Evolutionary conservation across 2,329 filamentous ascomycete species (phyloP).

Genomic region (Aureobasidium melanogenum): DNA sequence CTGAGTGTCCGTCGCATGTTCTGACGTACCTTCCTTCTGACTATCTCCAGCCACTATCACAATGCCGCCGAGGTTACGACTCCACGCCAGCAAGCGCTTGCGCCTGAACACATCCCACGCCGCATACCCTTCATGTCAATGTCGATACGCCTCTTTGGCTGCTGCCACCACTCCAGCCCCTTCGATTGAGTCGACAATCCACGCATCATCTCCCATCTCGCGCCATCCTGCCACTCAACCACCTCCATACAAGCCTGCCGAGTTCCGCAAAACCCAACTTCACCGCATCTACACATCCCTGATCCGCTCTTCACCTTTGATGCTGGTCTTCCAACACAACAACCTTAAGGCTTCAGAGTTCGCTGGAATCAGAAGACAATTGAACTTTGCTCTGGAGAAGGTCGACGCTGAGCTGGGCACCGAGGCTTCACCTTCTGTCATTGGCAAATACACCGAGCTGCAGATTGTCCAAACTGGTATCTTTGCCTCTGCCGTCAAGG

Average conservation of each 20-base stretch:
- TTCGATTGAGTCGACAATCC: constrained; percentile 41
- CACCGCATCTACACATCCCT: constrained; percentile 80
- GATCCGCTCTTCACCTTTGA: constrained; percentile 73
- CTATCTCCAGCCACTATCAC: constrained; percentile 16
- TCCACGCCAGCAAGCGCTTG: constrained; percentile 28
- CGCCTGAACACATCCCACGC: constrained; percentile 21
- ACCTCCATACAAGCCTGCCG: constrained; percentile 75
- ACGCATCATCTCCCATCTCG: constrained; percentile 36
- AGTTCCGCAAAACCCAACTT: constrained; percentile 85
- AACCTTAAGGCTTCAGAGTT: constrained; percentile 68
- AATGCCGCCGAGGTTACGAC: constrained; percentile 47
- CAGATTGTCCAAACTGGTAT: constrained; percentile 85
- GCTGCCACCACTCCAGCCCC: constrained; percentile 44
- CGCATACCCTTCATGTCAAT: constrained; percentile 26
- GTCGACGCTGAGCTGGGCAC: constrained; percentile 51
- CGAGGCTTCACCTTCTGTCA: constrained; percentile 52
- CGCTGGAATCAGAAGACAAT: constrained; percentile 61
- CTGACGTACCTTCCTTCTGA: not conserved
- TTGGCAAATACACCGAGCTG: constrained; percentile 45
- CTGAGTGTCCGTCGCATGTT: not conserved
- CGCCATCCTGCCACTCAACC: constrained; percentile 62
- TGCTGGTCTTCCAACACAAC: constrained; percentile 79
- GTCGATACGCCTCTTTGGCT: constrained; percentile 41
- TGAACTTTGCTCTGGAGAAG: constrained; percentile 52
- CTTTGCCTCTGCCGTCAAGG: constrained; percentile 72